Evolutionary conservation across 2,329 filamentous ascomycete genomes (phyloP).

Genomic region (Hypoxylon sp.): DNA sequence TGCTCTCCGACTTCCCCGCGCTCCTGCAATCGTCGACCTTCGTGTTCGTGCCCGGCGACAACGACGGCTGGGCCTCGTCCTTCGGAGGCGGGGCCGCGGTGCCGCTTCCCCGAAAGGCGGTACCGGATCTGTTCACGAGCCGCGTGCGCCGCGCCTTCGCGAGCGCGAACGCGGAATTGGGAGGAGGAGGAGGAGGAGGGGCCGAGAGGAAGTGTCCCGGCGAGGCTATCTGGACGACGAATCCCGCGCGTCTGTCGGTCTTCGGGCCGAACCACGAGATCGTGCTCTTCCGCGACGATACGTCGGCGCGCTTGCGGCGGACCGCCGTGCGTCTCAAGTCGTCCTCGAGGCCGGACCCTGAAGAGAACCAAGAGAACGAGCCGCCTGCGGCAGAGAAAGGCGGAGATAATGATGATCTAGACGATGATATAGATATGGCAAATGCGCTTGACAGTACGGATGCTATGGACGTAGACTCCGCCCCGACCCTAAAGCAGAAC

Average conservation of each 20-base stretch:
- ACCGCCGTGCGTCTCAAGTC: conserved; percentile 79
- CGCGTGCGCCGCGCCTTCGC: conserved; percentile 86
- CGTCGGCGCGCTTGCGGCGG: conserved; percentile 83
- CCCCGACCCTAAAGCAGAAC: conserved; percentile 39
- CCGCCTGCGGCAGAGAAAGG: conserved; percentile 41
- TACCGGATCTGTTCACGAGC: conserved; percentile 93
- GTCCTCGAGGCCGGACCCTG: conserved; percentile 51
- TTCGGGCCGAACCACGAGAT: conserved; percentile 93
- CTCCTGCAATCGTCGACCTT: conserved; percentile 87
- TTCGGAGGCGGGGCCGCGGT: conserved; percentile 83
- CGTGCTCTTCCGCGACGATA: conserved; percentile 88
- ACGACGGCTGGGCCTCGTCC: conserved; percentile 95
- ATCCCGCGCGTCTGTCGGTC: conserved; percentile 84
- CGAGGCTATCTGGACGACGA: conserved; percentile 88
- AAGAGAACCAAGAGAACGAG: conserved; percentile 54
- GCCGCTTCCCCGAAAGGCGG: conserved; percentile 76
- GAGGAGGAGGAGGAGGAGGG: conserved; percentile 49
- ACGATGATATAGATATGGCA: conserved; percentile 56
- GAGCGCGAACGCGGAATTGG: conserved; percentile 79
- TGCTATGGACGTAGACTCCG: conserved; percentile 63
- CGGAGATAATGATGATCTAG: conserved; percentile 26
- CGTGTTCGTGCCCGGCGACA: conserved; percentile 94
- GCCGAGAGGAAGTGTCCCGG: conserved; percentile 63
- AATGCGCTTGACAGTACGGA: conserved; percentile 50
- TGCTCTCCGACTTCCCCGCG: conserved; percentile 85